These are phyloP conservation scores for Decorospora gaudefroyi DNA, from an alignment of 2,329 filamentous ascomycete species.

Conservation along the genomic window DNA sequence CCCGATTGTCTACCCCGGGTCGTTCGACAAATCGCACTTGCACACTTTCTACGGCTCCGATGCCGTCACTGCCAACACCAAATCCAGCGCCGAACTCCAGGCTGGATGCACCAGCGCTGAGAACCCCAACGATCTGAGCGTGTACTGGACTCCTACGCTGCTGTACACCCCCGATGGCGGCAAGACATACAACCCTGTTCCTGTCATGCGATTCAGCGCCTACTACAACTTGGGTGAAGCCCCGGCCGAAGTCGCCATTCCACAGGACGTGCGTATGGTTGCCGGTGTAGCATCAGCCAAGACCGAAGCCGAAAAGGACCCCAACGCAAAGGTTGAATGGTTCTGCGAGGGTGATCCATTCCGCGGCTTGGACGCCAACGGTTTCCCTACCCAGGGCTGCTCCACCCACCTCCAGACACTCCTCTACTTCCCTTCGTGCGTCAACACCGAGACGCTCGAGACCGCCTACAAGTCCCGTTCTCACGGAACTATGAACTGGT, in stretches of 20 bases:
- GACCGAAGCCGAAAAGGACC: constrained; percentile 23
- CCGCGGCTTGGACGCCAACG: constrained; percentile 28
- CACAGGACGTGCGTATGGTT: constrained; percentile 51
- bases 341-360: constrained; percentile 35
- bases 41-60: constrained; percentile 55
- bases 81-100: constrained; percentile 48
- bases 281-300: constrained; percentile 50
- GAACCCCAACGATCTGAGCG: constrained; percentile 55
- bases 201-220: constrained; percentile 50
- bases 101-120: constrained; percentile 52
- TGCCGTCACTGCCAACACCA: constrained; percentile 48
- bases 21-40: constrained; percentile 49
- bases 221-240: constrained; percentile 53
- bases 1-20: constrained; percentile 51
- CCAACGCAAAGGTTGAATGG: constrained; percentile 33
- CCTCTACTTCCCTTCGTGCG: constrained; percentile 53
- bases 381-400: constrained; percentile 47
- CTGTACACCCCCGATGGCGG: constrained; percentile 46
- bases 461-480: constrained; percentile 43
- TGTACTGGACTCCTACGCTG: constrained; percentile 55
- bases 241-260: constrained; percentile 53
- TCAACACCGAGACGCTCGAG: constrained; percentile 46
- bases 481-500: constrained; percentile 43
- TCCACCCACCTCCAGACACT: constrained; percentile 53
- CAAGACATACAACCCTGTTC: constrained; percentile 42